These are phyloP conservation scores for Lichtheimia ornata DNA, from an alignment of 371 early-diverging fungal genomes.

Conservation along the genomic window DNA sequence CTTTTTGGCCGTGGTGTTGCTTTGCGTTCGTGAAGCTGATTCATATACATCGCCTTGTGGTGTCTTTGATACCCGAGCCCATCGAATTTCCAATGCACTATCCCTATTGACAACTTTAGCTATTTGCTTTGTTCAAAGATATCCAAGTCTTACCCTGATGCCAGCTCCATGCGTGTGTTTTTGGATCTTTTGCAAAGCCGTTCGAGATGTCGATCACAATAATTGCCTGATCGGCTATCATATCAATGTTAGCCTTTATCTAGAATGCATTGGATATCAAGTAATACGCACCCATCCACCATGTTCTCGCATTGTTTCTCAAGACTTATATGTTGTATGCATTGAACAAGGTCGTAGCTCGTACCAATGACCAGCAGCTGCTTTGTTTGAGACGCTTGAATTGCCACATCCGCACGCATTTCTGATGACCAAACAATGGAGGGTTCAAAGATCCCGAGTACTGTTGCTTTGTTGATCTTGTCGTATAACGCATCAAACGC, in stretches of 20 bases:
- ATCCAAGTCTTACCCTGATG: conserved; percentile 34
- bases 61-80: conserved; percentile 20
- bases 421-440: conserved; percentile 27
- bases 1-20: background rate
- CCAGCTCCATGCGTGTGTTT: conserved; percentile 47
- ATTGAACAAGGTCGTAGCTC: conserved; percentile 37
- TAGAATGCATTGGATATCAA: too few relatives aligned
- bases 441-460: conserved; percentile 32
- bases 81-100: conserved; percentile 37
- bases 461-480: conserved; percentile 22
- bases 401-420: conserved; percentile 16
- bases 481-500: conserved; percentile 23
- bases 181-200: conserved; percentile 31
- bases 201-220: conserved; percentile 39
- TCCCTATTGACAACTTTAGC: conserved; percentile 15
- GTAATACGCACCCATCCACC: conserved; percentile 30
- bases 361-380: conserved; percentile 38
- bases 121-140: background rate
- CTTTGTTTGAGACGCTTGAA: conserved; percentile 29
- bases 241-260: background rate
- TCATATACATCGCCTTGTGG: background rate
- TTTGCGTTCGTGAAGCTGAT: background rate
- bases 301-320: conserved; percentile 32
- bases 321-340: conserved; percentile 20
- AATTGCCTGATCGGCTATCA: conserved; percentile 38